phyloP scores from a whole-genome alignment of 176 grass and related monocot species.

The Melocanna baccifera region DNA sequence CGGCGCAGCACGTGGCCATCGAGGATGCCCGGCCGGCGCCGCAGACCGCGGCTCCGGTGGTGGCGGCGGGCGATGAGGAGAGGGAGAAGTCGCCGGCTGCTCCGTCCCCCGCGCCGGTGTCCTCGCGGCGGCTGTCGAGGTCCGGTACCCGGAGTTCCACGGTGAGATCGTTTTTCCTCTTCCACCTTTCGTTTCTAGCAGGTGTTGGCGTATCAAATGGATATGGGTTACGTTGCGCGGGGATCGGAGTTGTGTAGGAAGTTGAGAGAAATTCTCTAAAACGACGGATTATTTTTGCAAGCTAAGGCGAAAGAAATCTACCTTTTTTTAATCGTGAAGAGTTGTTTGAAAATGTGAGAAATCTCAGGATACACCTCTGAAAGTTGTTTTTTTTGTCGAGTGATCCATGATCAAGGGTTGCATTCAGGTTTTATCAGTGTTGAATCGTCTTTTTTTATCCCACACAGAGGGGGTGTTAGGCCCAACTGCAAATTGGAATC shows the following conservation, averaged over 20 bases:
- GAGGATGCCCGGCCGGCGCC: not conserved
- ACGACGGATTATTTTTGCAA: not conserved
- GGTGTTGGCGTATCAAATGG: not conserved
- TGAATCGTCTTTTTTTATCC: not conserved
- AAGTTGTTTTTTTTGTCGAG: not conserved
- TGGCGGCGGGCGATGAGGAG: not conserved
- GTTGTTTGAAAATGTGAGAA: not conserved
- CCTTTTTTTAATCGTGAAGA: not conserved
- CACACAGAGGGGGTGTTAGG: not conserved
- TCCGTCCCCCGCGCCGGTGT: not conserved
- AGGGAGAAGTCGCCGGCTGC: not conserved
- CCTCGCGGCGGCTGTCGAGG: not conserved
- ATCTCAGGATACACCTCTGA: not conserved
- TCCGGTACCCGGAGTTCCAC: conserved; percentile 14
- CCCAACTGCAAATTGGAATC: not conserved
- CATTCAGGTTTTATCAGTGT: not conserved
- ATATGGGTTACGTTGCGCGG: not conserved
- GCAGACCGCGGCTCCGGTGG: not conserved
- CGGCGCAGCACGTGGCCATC: not conserved
- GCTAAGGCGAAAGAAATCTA: not conserved
- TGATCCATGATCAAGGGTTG: not conserved
- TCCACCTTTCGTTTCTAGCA: not conserved
- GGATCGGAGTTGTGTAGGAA: not conserved
- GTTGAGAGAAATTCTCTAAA: not conserved
- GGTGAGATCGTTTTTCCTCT: conserved; percentile 11